phyloP scores from a whole-genome alignment of 2,329 filamentous ascomycete species.

The Emergomyces pasteurianus region DNA sequence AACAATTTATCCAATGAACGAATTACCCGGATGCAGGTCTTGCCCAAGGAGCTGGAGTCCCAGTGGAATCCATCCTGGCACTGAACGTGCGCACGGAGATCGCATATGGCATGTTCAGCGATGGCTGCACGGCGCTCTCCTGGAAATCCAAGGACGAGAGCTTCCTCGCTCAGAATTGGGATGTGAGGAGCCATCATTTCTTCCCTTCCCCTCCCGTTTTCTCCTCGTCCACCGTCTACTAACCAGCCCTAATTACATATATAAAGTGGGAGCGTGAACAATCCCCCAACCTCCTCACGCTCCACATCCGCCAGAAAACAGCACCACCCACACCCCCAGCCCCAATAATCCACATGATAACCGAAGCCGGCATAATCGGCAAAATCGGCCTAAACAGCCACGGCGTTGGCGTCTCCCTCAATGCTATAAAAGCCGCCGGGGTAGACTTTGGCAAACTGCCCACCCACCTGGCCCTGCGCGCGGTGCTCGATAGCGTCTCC shows the following conservation, averaged over 20 bases:
- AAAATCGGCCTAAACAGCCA: slow-evolving; percentile 46
- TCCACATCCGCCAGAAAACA: slow-evolving; percentile 30
- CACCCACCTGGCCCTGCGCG: slow-evolving; percentile 43
- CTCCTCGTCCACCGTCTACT: too few relatives aligned
- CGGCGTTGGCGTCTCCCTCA: slow-evolving; percentile 45
- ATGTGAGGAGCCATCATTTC: slow-evolving; percentile 19
- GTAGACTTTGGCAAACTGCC: slow-evolving; percentile 38
- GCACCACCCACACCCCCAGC: background rate
- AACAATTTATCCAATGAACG: too few relatives aligned
- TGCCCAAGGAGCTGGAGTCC: slow-evolving; percentile 38
- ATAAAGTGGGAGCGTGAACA: slow-evolving; percentile 36
- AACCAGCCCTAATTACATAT: background rate
- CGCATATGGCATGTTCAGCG: slow-evolving; percentile 44
- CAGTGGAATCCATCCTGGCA: slow-evolving; percentile 43
- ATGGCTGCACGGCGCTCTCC: slow-evolving; percentile 46
- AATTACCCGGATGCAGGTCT: slow-evolving; percentile 31
- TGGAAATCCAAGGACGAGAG: slow-evolving; percentile 33
- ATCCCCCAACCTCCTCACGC: slow-evolving; percentile 37
- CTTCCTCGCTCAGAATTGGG: slow-evolving; percentile 46
- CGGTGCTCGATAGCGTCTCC: slow-evolving; percentile 39
- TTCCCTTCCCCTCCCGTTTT: background rate
- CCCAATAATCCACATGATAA: slow-evolving; percentile 43
- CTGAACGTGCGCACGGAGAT: slow-evolving; percentile 51
- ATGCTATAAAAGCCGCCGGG: slow-evolving; percentile 43
- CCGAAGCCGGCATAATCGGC: slow-evolving; percentile 46